These are phyloP conservation scores for Tuber brumale DNA, from an alignment of 495 filamentous ascomycete species.

Conservation along the genomic window DNA sequence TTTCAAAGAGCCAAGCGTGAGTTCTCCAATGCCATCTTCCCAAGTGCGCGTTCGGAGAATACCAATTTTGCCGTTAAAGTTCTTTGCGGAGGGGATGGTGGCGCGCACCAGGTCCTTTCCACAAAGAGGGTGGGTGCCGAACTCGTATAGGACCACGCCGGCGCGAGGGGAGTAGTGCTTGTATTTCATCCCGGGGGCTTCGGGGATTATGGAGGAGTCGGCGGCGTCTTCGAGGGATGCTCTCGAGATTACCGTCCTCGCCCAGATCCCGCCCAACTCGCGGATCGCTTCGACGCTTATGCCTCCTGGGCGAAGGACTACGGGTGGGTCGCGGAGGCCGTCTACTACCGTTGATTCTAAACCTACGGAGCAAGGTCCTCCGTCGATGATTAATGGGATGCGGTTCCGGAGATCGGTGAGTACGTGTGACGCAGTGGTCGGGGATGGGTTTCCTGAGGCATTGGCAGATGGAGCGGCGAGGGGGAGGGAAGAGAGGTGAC, in stretches of 20 bases:
- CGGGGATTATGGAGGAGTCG: constrained; percentile 51
- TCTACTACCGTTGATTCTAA: constrained; percentile 97
- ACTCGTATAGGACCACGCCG: constrained; percentile 73
- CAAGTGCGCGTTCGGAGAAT: constrained; percentile 43
- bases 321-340: constrained; percentile 70
- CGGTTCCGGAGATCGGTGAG: constrained; percentile 71
- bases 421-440: constrained; percentile 84
- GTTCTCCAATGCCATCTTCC: constrained; percentile 39
- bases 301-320: constrained; percentile 79
- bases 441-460: constrained; percentile 82
- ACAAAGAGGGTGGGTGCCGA: constrained; percentile 43
- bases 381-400: constrained; percentile 87
- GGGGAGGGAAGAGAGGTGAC: constrained; percentile 65
- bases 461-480: constrained; percentile 95
- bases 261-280: constrained; percentile 66
- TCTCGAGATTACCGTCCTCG: constrained; percentile 66
- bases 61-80: constrained; percentile 31
- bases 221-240: constrained; percentile 56
- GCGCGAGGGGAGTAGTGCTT: constrained; percentile 93
- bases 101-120: constrained; percentile 37
- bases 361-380: constrained; percentile 75
- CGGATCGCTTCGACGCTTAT: constrained; percentile 79
- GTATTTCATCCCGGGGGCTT: constrained; percentile 98
- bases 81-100: not conserved
- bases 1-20: constrained; percentile 23